Evolutionary conservation across 1,284 basidiomycete genomes (phyloP), one percentile per base, ranked within the genome.

Genomic region (Stereum hirsutum): DNA sequence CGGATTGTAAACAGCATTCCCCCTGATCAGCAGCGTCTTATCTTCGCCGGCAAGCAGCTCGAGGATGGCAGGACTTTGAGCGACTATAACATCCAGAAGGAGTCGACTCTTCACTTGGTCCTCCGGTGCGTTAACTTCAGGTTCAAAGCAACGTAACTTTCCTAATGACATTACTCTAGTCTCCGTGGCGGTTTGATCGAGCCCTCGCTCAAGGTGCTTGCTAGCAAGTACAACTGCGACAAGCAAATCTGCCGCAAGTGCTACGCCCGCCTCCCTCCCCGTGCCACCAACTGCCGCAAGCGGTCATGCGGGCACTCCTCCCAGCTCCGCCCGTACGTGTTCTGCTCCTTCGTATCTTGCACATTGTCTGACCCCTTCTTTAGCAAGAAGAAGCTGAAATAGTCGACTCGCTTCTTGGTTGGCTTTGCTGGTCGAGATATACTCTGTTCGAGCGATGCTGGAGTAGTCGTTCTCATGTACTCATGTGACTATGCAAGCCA

Each of bases 221-320:
- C 95, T 49, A 76, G 82, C 63, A 96, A 95, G 70, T 94, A 94
- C 79, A 97, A 97, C 70, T 93, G 90, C 66, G 90, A 93, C 69
- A 93, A 94, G 76, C 88, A 93, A 64, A 96, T 98, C 61, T 99
- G 95, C 82, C 93, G 95, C 69, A 98, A 98, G 72, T 98, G 96
- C 78, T 99, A 99, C 70, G 95, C 95, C 44, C 95, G 96, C 62
- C 93, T 98, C 56, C 94, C 95, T 56, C 94, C 93, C 46, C 92
- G 95, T 70, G 95, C 95, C 37, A 97, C 93, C 74, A 98, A 98
- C 82, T 99, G 95, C 83, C 80, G 93, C 63, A 95, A 96, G 75
- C 74, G 86, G 52, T 74, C 76, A 55, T 94, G 90, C 61, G 92
- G 92, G 31, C 93, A 94, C 72, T 92, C 90, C 47, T 89, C 86